phyloP scores from a whole-genome alignment of 2,329 filamentous ascomycete genomes.

The Karstenula rhodostoma region DNA sequence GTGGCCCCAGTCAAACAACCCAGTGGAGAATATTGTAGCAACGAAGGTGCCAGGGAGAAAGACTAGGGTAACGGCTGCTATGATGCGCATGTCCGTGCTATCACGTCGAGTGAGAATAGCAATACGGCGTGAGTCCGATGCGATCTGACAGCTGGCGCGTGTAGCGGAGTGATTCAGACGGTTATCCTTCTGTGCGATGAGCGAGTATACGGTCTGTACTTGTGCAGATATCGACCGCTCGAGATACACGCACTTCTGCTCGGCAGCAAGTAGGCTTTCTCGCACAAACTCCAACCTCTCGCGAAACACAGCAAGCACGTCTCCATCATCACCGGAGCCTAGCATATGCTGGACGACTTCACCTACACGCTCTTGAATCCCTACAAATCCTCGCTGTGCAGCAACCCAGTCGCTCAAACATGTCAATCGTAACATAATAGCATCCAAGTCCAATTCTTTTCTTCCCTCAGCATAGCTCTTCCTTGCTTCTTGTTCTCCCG shows the following conservation, averaged over 20 bases:
- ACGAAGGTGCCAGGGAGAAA: slow-evolving; percentile 30
- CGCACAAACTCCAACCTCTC: slow-evolving; percentile 20
- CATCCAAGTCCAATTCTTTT: slow-evolving; percentile 24
- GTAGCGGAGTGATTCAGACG: slow-evolving; percentile 23
- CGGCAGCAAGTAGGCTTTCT: slow-evolving; percentile 21
- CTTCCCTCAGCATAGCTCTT: slow-evolving; percentile 15
- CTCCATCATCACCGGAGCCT: background rate
- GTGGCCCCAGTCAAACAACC: slow-evolving; percentile 23
- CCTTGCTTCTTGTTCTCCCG: slow-evolving; percentile 5
- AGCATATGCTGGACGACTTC: slow-evolving; percentile 14
- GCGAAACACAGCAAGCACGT: slow-evolving; percentile 8
- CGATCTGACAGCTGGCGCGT: slow-evolving; percentile 23
- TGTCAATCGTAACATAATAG: slow-evolving; percentile 24
- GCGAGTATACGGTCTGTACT: slow-evolving; percentile 28
- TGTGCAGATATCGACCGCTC: slow-evolving; percentile 23
- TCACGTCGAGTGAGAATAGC: slow-evolving; percentile 29
- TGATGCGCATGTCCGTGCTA: slow-evolving; percentile 32
- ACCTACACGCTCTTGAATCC: slow-evolving; percentile 19
- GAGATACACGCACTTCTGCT: slow-evolving; percentile 24
- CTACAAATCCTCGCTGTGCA: slow-evolving; percentile 23
- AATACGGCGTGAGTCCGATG: slow-evolving; percentile 24
- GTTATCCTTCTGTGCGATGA: slow-evolving; percentile 30
- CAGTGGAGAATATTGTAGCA: slow-evolving; percentile 25
- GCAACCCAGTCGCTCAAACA: slow-evolving; percentile 30
- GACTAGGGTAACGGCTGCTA: slow-evolving; percentile 28